A percentile compares a stretch with the other conserved stretches of the same genome.
These are phyloP conservation scores for Phytopythium ostracodes DNA, from an alignment of 352 stramenopile species.

Conservation along the genomic window DNA sequence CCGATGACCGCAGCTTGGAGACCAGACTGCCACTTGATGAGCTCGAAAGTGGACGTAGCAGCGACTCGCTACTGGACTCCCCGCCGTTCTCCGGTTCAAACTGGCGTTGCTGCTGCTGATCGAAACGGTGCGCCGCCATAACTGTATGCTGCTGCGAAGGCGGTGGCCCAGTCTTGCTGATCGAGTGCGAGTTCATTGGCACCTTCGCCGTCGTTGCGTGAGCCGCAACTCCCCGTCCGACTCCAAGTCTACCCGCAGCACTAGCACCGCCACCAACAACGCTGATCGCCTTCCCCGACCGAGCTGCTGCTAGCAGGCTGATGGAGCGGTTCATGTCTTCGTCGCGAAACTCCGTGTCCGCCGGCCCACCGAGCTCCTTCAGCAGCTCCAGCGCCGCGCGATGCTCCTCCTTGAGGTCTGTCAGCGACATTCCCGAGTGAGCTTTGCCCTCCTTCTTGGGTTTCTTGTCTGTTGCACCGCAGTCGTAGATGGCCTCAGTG, in stretches of 20 bases:
- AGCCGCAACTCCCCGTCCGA: background rate
- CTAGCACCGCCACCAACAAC: constrained; percentile 5
- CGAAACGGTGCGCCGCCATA: background rate
- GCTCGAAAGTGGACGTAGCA: constrained; percentile 10
- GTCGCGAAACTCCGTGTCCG: constrained; percentile 37
- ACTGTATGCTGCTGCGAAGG: background rate
- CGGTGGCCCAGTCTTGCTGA: background rate
- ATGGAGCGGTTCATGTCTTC: constrained; percentile 12
- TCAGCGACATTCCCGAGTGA: constrained; percentile 53
- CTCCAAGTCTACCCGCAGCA: background rate
- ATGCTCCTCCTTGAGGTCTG: constrained; percentile 74
- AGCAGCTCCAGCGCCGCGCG: constrained; percentile 66
- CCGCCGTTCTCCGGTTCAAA: background rate
- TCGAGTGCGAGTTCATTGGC: background rate
- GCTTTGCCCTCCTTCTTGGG: constrained; percentile 32
- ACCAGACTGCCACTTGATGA: constrained; percentile 37
- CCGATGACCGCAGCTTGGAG: constrained; percentile 40
- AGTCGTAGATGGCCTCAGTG: background rate
- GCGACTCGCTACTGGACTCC: background rate
- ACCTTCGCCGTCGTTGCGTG: background rate
- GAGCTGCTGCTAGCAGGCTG: background rate
- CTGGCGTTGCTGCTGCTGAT: background rate
- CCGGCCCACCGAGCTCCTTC: constrained; percentile 58
- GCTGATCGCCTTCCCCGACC: background rate
- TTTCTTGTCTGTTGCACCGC: background rate